Percentiles rank a stretch among this genome's conserved stretches.
Conservation (phyloP, 495 filamentous ascomycete genomes). For the Apiosordaria backusii region DNA sequence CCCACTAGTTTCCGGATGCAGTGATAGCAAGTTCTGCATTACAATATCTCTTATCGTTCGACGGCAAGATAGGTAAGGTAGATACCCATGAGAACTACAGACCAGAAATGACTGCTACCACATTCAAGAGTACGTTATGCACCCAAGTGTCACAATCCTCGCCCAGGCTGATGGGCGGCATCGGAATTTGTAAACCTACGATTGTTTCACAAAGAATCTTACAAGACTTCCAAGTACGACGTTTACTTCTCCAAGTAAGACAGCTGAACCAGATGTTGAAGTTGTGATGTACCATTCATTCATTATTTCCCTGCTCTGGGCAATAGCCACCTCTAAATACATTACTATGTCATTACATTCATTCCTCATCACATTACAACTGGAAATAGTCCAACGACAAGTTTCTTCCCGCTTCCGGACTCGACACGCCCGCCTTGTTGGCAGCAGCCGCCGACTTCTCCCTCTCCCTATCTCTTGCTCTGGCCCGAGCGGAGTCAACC, state of each 20-base stretch:
- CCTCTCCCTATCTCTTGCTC: constrained; percentile 13
- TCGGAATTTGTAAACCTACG: neutral
- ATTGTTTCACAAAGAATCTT: neutral
- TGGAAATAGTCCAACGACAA: neutral
- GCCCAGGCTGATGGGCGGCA: neutral
- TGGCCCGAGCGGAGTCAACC: constrained; percentile 17
- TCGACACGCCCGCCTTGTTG: neutral
- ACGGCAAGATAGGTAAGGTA: too few species aligned
- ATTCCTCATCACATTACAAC: neutral
- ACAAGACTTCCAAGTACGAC: too few species aligned
- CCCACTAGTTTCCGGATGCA: too few species aligned
- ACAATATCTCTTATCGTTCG: too few species aligned
- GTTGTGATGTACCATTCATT: too few species aligned
- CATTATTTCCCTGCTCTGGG: neutral
- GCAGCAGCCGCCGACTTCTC: neutral
- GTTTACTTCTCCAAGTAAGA: too few species aligned
- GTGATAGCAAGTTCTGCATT: too few species aligned
- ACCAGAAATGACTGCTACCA: too few species aligned
- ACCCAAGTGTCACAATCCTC: neutral
- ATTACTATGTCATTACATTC: neutral
- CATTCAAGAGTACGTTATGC: neutral
- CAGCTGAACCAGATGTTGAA: too few species aligned
- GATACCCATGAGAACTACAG: too few species aligned
- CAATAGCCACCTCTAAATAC: neutral
- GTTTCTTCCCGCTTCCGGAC: neutral